Percentiles rank a stretch among this genome's conserved stretches.
Conservation (phyloP, 177 flowering plant species). For the Vitis hybrid region DNA sequence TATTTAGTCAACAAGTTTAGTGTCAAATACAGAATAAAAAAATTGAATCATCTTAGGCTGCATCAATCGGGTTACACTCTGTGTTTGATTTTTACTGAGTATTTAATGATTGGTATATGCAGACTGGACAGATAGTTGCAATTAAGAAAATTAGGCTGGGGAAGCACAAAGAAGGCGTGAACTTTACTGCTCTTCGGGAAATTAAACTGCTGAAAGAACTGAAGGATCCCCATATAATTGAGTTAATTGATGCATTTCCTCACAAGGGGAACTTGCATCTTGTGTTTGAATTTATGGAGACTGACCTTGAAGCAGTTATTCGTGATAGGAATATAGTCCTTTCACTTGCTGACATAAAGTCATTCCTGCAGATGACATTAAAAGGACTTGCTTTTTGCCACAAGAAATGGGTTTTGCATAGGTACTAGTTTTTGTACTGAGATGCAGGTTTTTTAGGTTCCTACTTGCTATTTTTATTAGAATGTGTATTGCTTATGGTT, state of each 20-base stretch:
- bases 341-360: constrained; percentile 88
- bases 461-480: not conserved
- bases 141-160: constrained; percentile 95
- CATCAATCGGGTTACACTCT: not conserved
- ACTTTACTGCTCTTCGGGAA: constrained; percentile 92
- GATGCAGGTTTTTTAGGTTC: not conserved
- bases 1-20: too few species aligned
- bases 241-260: constrained; percentile 91
- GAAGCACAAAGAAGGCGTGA: constrained; percentile 92
- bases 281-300: constrained; percentile 98
- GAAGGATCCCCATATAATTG: constrained; percentile 84
- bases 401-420: constrained; percentile 94
- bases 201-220: constrained; percentile 94
- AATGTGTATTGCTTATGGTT: constrained; percentile 8
- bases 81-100: not conserved
- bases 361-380: constrained; percentile 90
- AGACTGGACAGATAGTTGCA: constrained; percentile 86
- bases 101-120: constrained; percentile 20
- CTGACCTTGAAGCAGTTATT: constrained; percentile 94
- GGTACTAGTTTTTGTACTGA: constrained; percentile 38
- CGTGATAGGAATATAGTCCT: constrained; percentile 88
- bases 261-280: constrained; percentile 93
- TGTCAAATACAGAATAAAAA: too few species aligned
- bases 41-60: not conserved
- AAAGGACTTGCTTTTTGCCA: constrained; percentile 93